These are phyloP conservation scores for Phytophthora podocarpi DNA, from an alignment of 352 stramenopile genomes.

Conservation along the genomic window DNA sequence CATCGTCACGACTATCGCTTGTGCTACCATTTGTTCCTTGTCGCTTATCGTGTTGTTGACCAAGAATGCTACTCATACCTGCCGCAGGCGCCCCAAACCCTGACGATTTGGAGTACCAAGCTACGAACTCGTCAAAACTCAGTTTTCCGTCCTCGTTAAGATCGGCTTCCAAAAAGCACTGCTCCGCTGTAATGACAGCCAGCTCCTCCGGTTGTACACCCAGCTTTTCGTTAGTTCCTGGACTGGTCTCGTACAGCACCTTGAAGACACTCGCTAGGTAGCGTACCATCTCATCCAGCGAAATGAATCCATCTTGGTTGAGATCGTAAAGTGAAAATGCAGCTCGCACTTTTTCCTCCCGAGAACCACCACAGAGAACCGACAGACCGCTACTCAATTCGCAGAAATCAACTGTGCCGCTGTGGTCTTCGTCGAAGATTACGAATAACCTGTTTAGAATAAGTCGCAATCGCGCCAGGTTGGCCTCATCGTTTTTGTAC, in stretches of 20 bases:
- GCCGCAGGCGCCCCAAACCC: slow-evolving; percentile 49
- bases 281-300: slow-evolving; percentile 87
- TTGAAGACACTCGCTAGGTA: slow-evolving; percentile 89
- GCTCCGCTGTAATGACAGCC: slow-evolving; percentile 77
- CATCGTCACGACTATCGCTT: slow-evolving; percentile 14
- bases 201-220: slow-evolving; percentile 74
- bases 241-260: slow-evolving; percentile 84
- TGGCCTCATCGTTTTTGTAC: slow-evolving; percentile 75
- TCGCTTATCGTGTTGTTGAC: slow-evolving; percentile 12
- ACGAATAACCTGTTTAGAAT: slow-evolving; percentile 82
- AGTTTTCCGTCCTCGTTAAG: slow-evolving; percentile 80
- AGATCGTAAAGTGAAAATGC: slow-evolving; percentile 90
- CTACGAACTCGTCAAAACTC: slow-evolving; percentile 88
- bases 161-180: slow-evolving; percentile 87
- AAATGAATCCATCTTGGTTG: slow-evolving; percentile 87
- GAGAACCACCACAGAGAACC: slow-evolving; percentile 78
- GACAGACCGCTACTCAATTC: slow-evolving; percentile 85
- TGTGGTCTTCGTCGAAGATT: slow-evolving; percentile 82
- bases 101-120: slow-evolving; percentile 78
- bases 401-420: slow-evolving; percentile 84
- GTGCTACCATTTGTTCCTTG: slow-evolving; percentile 21
- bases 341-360: slow-evolving; percentile 84
- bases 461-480: slow-evolving; percentile 62
- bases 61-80: slow-evolving; percentile 36
- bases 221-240: slow-evolving; percentile 58